Conservation (phyloP, 2,329 filamentous ascomycete genomes). For the Pezicula radicicola region DNA sequence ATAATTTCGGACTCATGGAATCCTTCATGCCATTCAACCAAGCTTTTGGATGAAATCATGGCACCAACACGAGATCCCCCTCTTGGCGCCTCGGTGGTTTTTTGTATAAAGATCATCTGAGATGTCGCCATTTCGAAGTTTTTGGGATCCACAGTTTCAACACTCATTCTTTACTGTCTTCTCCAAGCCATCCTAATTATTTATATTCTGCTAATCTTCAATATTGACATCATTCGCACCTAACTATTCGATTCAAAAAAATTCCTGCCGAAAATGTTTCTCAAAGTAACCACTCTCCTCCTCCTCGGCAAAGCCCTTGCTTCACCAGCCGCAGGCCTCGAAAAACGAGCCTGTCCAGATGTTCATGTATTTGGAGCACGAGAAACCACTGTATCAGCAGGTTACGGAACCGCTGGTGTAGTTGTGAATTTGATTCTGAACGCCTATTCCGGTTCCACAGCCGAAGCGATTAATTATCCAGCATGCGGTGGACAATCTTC, state of each 20-base stretch:
- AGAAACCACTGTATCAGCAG: slow-evolving; percentile 44
- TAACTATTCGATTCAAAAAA: not conserved
- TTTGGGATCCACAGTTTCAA: too few relatives aligned
- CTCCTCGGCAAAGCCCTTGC: not conserved
- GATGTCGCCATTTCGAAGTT: too few relatives aligned
- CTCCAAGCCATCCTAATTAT: too few relatives aligned
- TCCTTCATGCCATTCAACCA: too few relatives aligned
- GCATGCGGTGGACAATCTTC: slow-evolving; percentile 59
- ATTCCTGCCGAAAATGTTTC: not conserved
- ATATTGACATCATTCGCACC: not conserved
- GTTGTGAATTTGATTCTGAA: slow-evolving; percentile 47
- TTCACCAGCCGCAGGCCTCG: not conserved
- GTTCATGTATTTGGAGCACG: slow-evolving; percentile 50
- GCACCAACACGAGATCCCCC: too few relatives aligned
- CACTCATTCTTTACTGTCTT: too few relatives aligned
- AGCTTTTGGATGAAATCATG: too few relatives aligned
- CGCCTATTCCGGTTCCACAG: slow-evolving; percentile 46
- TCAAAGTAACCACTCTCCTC: not conserved
- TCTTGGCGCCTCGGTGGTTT: too few relatives aligned
- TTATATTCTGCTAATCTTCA: too few relatives aligned
- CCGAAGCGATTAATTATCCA: slow-evolving; percentile 55
- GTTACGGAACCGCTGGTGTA: slow-evolving; percentile 47
- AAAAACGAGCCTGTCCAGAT: slow-evolving; percentile 32
- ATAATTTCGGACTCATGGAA: too few relatives aligned
- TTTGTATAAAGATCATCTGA: too few relatives aligned